Evolutionary conservation across 2,329 filamentous ascomycete genomes (phyloP).

Genomic region (Zarea fungicola): DNA sequence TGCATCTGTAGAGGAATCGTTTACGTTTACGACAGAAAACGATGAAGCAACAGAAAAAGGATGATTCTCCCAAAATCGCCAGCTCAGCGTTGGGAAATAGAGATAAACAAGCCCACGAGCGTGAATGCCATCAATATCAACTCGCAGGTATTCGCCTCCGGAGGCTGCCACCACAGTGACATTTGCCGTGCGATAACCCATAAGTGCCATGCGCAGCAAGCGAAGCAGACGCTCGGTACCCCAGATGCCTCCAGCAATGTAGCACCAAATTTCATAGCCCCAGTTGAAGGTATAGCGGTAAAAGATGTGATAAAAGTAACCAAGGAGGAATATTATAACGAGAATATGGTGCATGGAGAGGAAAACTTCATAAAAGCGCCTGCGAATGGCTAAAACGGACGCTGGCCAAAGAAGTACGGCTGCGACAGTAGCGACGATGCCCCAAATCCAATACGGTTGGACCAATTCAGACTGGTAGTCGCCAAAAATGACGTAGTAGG

Average conservation of each 20-base stretch:
- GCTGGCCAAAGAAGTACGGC: conserved; percentile 22
- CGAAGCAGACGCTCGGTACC: conserved; percentile 25
- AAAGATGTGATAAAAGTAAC: conserved; percentile 32
- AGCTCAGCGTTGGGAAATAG: conserved; percentile 29
- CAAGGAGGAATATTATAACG: conserved; percentile 27
- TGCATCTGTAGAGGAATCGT: neutral
- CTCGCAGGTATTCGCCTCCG: conserved; percentile 26
- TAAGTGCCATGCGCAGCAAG: conserved; percentile 20
- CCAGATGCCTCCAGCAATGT: conserved; percentile 28
- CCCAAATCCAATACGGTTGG: conserved; percentile 30
- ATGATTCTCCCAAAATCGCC: conserved; percentile 33
- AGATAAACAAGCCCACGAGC: conserved; percentile 28
- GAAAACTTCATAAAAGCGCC: conserved; percentile 30
- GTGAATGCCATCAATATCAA: conserved; percentile 23
- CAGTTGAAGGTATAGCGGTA: conserved; percentile 29
- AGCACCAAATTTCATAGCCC: conserved; percentile 34
- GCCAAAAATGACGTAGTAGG: conserved; percentile 21
- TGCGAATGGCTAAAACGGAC: conserved; percentile 24
- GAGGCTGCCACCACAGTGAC: conserved; percentile 21
- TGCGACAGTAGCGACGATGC: conserved; percentile 27
- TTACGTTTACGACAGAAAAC: neutral
- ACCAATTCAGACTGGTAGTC: conserved; percentile 22
- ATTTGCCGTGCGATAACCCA: conserved; percentile 20
- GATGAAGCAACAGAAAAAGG: conserved; percentile 28
- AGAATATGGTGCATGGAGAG: conserved; percentile 28